phyloP scores from a whole-genome alignment of 2,329 filamentous ascomycete genomes.

The Aspergillus uvarum region DNA sequence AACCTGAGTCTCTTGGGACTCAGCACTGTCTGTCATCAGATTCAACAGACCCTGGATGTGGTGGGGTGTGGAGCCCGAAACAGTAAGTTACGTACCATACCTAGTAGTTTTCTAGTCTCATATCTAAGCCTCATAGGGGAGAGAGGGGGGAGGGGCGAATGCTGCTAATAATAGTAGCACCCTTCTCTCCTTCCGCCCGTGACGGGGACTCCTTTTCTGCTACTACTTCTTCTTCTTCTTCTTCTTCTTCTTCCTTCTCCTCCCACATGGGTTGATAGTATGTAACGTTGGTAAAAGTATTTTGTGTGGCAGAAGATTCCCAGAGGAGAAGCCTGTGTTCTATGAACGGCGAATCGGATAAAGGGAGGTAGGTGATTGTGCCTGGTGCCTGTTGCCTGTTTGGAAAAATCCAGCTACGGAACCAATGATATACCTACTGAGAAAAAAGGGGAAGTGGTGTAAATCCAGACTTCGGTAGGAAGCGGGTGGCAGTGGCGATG shows the following conservation, averaged over 20 bases:
- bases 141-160: not conserved
- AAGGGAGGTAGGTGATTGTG: not conserved
- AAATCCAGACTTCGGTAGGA: not conserved
- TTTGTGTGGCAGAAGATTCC: no score
- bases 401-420: not conserved
- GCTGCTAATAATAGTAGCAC: not conserved
- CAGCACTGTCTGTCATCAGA: not conserved
- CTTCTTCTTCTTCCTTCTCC: no score
- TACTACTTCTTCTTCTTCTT: not conserved
- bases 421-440: not conserved
- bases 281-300: no score
- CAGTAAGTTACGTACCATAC: not conserved
- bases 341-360: no score
- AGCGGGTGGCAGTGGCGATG: no score
- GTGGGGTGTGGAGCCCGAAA: constrained; percentile 12
- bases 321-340: no score
- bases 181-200: not conserved
- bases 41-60: constrained; percentile 5
- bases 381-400: not conserved
- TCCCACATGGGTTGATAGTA: no score
- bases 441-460: not conserved
- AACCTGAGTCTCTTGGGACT: not conserved
- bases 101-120: not conserved
- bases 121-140: not conserved
- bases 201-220: not conserved